Evolutionary conservation across 257 asterid species (phyloP), one percentile per base, ranked within the genome.

Genomic region (Solanum infundibuliforme): DNA sequence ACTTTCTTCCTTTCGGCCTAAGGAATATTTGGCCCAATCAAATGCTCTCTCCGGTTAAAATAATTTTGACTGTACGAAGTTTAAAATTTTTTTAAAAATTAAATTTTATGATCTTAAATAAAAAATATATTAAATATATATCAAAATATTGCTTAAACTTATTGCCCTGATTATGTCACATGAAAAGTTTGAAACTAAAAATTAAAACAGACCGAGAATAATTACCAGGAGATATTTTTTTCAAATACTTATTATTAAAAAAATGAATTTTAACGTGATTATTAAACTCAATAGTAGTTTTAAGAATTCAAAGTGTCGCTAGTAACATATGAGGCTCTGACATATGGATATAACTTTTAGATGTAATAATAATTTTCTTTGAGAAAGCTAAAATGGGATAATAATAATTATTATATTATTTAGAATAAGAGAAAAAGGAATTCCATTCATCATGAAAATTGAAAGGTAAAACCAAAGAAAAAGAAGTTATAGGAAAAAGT

Each of bases 401-500:
- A 55, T 55, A 58, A 20, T 55, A 1, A 58, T 7, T 20, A 55
- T 20, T 52, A 5, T 52, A 16, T 52, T 52, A 14, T 65, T n/a
- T 39, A 7, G 14, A 35, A 52, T 52, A 52, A 52, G 60, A 20
- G 12, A 35, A 74, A 21, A 21, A 74, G 4, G 48, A 74, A 74
- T 21, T 6, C 4, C 34, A 38, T 38, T 76, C 58, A 39, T 76
- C 60, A 62, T 25, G 16, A 60, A 65, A 65, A 65, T n/a, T 11
- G 72, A 65, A 39, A 41, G 68, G 23, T 27, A 60, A 60, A 58
- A 25, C 29, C 73, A 71, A 79, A 11, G 76, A 68, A 55, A 86
- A 73, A 89, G 91, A 43, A 55, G 89, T 68, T 89, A 71, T 58
- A 87, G 86, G 86, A 72, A 79, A 55, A 88, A 34, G 76, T 7